These are phyloP conservation scores for Rosellinia necatrix DNA, from an alignment of 2,329 filamentous ascomycete genomes.

Conservation along the genomic window DNA sequence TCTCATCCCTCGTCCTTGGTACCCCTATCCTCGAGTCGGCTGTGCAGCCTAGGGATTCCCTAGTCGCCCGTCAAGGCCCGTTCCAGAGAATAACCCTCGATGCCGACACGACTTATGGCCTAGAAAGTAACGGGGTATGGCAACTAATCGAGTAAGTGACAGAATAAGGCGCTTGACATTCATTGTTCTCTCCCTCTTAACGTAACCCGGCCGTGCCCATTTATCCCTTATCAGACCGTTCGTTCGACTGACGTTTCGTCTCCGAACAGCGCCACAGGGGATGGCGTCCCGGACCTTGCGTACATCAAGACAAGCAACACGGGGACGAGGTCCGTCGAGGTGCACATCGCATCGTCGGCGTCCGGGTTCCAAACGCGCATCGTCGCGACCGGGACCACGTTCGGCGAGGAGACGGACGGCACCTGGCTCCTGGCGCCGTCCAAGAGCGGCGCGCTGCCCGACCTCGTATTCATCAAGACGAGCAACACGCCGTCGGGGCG, in stretches of 20 bases:
- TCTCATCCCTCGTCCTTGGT: too few species aligned
- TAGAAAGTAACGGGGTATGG: conserved; percentile 20
- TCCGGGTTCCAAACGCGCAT: conserved; percentile 20
- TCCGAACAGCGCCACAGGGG: neutral
- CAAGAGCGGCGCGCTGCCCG: conserved; percentile 3
- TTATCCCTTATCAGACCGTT: too few species aligned
- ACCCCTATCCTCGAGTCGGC: too few species aligned
- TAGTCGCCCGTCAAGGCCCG: conserved; percentile 1
- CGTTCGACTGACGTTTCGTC: neutral
- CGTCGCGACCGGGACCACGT: conserved; percentile 11
- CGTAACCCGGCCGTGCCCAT: too few species aligned
- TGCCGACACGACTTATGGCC: conserved; percentile 6
- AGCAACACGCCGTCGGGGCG: conserved; percentile 13
- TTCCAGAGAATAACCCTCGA: conserved; percentile 10
- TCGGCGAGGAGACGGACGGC: conserved; percentile 10
- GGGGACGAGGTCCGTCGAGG: conserved; percentile 10
- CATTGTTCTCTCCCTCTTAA: neutral
- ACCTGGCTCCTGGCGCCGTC: conserved; percentile 21
- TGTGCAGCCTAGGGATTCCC: too few species aligned
- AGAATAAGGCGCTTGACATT: neutral
- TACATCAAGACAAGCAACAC: conserved; percentile 18
- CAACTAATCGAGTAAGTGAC: conserved; percentile 19
- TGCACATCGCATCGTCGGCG: conserved; percentile 18
- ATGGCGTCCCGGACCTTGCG: conserved; percentile 9
- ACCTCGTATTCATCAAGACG: conserved; percentile 24